phyloP scores from a whole-genome alignment of 1,284 basidiomycete species.

The Polyporus tsugae region DNA sequence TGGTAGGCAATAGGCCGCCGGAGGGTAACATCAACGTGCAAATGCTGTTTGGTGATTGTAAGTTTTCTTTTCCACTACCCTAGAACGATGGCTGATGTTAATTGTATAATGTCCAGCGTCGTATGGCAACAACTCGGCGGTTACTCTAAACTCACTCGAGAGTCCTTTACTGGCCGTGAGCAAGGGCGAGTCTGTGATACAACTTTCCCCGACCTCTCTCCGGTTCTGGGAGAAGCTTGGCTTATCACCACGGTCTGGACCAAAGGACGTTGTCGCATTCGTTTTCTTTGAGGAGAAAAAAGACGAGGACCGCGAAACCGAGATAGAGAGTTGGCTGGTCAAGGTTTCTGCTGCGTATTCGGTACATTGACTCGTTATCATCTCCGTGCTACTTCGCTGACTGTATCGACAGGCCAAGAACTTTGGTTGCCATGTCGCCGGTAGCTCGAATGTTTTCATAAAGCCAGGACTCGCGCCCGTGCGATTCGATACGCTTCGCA shows the following conservation, averaged over 20 bases:
- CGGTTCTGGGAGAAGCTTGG: slow-evolving; percentile 87
- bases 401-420: slow-evolving; percentile 58
- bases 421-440: slow-evolving; percentile 63
- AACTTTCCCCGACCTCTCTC: slow-evolving; percentile 70
- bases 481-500: slow-evolving; percentile 71
- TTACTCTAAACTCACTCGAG: slow-evolving; percentile 50
- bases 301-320: slow-evolving; percentile 51
- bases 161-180: slow-evolving; percentile 67
- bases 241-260: slow-evolving; percentile 71
- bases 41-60: slow-evolving; percentile 51
- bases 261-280: slow-evolving; percentile 73
- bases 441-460: slow-evolving; percentile 53
- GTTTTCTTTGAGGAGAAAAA: slow-evolving; percentile 77
- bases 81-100: not conserved
- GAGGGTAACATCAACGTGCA: slow-evolving; percentile 34
- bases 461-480: slow-evolving; percentile 66
- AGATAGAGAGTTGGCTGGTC: slow-evolving; percentile 66
- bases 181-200: slow-evolving; percentile 69
- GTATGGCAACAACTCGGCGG: not conserved
- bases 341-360: slow-evolving; percentile 61
- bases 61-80: slow-evolving; percentile 19
- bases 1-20: slow-evolving; percentile 43
- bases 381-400: not conserved
- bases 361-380: slow-evolving; percentile 49
- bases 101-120: not conserved